Evolutionary conservation across 441 rosid genomes (phyloP).

Genomic region (Gossypium laxum): DNA sequence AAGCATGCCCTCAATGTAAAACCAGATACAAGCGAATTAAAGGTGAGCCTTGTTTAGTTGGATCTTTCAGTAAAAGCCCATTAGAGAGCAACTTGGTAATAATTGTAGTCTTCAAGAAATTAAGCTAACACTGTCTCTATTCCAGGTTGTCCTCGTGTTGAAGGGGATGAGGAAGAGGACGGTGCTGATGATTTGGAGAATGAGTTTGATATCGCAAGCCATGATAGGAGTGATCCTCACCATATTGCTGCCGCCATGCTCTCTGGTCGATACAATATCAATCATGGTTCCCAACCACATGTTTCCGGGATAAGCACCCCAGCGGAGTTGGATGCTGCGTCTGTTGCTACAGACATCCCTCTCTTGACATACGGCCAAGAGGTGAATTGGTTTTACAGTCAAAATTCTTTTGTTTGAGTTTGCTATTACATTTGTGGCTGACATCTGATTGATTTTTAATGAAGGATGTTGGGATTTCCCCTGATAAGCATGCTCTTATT

Average conservation of each 20-base stretch:
- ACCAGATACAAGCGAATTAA: constrained; percentile 66
- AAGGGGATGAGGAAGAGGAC: constrained; percentile 81
- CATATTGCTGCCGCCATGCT: constrained; percentile 40
- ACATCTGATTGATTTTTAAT: constrained; percentile 12
- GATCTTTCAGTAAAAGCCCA: neutral
- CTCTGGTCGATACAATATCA: constrained; percentile 34
- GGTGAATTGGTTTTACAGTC: constrained; percentile 28
- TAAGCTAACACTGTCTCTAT: neutral
- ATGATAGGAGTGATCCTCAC: constrained; percentile 32
- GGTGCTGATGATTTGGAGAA: constrained; percentile 58
- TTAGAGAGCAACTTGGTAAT: neutral
- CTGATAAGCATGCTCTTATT: constrained; percentile 59
- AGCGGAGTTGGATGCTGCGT: constrained; percentile 37
- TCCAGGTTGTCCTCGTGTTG: constrained; percentile 68
- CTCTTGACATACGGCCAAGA: constrained; percentile 53
- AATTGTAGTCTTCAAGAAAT: neutral
- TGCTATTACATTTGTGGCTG: constrained; percentile 4
- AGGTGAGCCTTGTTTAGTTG: constrained; percentile 29
- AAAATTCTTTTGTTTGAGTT: neutral
- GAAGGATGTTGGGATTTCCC: constrained; percentile 49
- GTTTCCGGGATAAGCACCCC: constrained; percentile 32
- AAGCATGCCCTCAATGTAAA: constrained; percentile 79
- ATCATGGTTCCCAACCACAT: constrained; percentile 27
- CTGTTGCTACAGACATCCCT: constrained; percentile 38
- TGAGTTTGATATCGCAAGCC: constrained; percentile 43